Percentiles rank a stretch among this genome's conserved stretches.
phyloP scores from a whole-genome alignment of 1,284 basidiomycete genomes.

The Melampsora larici-populina region DNA sequence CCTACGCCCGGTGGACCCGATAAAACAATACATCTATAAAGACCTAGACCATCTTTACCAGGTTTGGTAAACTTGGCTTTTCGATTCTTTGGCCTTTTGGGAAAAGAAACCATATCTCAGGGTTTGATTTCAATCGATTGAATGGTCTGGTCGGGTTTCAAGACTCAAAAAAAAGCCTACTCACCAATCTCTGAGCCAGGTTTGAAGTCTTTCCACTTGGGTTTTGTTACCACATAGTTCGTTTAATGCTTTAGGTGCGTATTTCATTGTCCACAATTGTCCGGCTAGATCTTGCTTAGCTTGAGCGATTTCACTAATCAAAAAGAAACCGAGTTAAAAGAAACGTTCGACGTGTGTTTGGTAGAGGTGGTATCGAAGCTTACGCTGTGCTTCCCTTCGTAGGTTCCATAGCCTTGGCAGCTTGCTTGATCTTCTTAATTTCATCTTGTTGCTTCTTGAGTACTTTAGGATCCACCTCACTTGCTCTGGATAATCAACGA shows the following conservation, averaged over 20 bases:
- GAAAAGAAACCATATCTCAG: not conserved
- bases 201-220: conserved; percentile 77
- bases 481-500: conserved; percentile 11
- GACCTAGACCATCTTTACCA: conserved; percentile 82
- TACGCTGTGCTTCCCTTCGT: conserved; percentile 37
- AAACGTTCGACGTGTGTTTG: not conserved
- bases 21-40: conserved; percentile 80
- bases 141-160: not conserved
- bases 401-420: conserved; percentile 47
- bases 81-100: conserved; percentile 66
- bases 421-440: conserved; percentile 58
- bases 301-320: not conserved
- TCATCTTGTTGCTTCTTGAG: conserved; percentile 79
- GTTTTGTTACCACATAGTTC: conserved; percentile 95
- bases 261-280: conserved; percentile 92
- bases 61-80: conserved; percentile 84
- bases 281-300: conserved; percentile 43
- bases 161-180: conserved; percentile 47
- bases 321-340: not conserved
- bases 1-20: conserved; percentile 94
- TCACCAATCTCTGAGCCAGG: conserved; percentile 84
- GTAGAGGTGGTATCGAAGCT: not conserved
- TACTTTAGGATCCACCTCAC: conserved; percentile 69
- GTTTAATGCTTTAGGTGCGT: conserved; percentile 79
- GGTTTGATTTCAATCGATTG: not conserved